Percentiles rank a stretch among this genome's conserved stretches.
These are phyloP conservation scores for Fusarium liriodendri DNA, from an alignment of 2,329 filamentous ascomycete genomes.

Conservation along the genomic window DNA sequence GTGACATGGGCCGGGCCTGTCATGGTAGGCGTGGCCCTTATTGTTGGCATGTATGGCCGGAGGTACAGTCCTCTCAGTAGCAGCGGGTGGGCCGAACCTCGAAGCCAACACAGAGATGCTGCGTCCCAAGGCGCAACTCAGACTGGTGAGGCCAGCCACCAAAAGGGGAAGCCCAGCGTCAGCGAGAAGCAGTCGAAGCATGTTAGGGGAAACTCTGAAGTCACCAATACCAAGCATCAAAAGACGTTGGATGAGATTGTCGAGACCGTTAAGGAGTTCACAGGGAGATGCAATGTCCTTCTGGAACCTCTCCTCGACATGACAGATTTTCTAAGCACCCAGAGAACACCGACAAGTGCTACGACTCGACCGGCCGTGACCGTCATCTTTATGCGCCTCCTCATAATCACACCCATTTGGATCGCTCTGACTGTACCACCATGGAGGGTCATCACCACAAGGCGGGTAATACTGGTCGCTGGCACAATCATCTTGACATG, in stretches of 20 bases:
- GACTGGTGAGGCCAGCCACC: conserved; percentile 33
- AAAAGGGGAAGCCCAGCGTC: conserved; percentile 40
- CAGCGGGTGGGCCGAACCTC: conserved; percentile 74
- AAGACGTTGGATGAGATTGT: conserved; percentile 98
- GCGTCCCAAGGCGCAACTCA: conserved; percentile 31
- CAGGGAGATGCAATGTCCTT: conserved; percentile 89
- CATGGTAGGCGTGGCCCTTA: conserved; percentile 81
- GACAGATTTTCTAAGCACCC: conserved; percentile 93
- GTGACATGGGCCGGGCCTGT: conserved; percentile 86
- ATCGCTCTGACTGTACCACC: conserved; percentile 84
- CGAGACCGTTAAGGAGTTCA: conserved; percentile 90
- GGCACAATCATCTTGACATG: conserved; percentile 90
- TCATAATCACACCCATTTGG: conserved; percentile 92
- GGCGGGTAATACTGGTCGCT: conserved; percentile 83
- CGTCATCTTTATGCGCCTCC: conserved; percentile 86
- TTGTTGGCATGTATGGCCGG: conserved; percentile 91
- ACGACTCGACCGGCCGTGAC: conserved; percentile 92
- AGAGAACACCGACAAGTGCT: conserved; percentile 88
- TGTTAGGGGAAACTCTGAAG: conserved; percentile 64
- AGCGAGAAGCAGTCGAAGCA: conserved; percentile 51
- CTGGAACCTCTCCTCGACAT: conserved; percentile 89
- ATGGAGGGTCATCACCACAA: conserved; percentile 85
- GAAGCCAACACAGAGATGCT: conserved; percentile 47
- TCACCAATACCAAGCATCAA: conserved; percentile 78
- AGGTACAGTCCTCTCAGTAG: conserved; percentile 92